Percentiles rank a stretch among this genome's conserved stretches.
phyloP scores from a whole-genome alignment of 805 yeast genomes.

The Tetrapisispora pingtungensis region DNA sequence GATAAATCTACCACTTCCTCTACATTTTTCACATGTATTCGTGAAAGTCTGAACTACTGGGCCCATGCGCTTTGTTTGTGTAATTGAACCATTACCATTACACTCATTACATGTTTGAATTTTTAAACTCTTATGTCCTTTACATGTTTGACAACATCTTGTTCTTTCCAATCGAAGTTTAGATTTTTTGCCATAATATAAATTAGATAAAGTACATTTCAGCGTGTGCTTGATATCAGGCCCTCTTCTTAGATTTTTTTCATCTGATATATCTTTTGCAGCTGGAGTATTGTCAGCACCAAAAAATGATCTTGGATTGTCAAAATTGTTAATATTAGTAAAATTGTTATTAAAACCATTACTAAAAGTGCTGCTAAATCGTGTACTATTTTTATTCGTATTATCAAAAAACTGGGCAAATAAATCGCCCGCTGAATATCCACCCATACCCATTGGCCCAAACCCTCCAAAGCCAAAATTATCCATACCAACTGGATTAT shows the following conservation, averaged over 20 bases:
- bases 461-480: neutral
- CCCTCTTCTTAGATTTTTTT: constrained; percentile 25
- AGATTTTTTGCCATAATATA: constrained; percentile 46
- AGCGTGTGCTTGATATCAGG: constrained; percentile 49
- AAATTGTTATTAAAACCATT: neutral
- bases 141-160: constrained; percentile 40
- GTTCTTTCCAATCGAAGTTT: constrained; percentile 46
- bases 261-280: neutral
- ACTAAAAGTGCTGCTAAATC: neutral
- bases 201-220: constrained; percentile 42
- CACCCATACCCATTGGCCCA: constrained; percentile 2
- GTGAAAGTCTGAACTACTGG: constrained; percentile 35
- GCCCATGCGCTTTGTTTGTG: constrained; percentile 36
- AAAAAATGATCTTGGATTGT: neutral
- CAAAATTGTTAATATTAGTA: neutral
- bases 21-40: constrained; percentile 37
- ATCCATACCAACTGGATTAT: constrained; percentile 1
- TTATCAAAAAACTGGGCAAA: constrained; percentile 24
- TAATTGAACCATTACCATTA: constrained; percentile 34
- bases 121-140: constrained; percentile 40
- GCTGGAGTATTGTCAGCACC: neutral
- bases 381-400: neutral
- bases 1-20: constrained; percentile 33
- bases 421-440: constrained; percentile 21
- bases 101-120: constrained; percentile 31